Conservation (phyloP, 371 early-diverging fungal genomes). For the Smittium culicis region DNA sequence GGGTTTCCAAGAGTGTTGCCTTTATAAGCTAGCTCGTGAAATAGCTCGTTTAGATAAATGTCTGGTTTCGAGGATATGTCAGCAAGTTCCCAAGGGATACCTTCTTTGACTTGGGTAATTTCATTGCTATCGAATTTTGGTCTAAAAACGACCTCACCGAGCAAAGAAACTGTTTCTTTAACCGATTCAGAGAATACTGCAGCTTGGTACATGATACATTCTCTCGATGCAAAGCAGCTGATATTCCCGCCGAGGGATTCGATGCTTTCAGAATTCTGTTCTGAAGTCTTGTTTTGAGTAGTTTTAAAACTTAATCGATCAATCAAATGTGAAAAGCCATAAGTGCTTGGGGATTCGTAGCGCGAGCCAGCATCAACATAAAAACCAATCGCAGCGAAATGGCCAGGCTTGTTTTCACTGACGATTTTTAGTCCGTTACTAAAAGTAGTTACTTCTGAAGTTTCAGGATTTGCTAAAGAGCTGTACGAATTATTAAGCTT, state of each 20-base stretch:
- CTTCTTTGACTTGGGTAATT: slow-evolving; percentile 62
- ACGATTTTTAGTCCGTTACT: slow-evolving; percentile 78
- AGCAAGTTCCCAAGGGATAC: slow-evolving; percentile 70
- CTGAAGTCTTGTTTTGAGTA: slow-evolving; percentile 45
- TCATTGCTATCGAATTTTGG: slow-evolving; percentile 59
- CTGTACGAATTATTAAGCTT: no score
- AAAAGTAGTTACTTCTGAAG: slow-evolving; percentile 48
- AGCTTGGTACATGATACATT: slow-evolving; percentile 86
- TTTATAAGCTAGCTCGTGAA: slow-evolving; percentile 73
- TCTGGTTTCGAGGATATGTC: slow-evolving; percentile 75
- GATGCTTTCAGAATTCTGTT: slow-evolving; percentile 56
- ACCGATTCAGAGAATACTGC: slow-evolving; percentile 77
- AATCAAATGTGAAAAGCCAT: slow-evolving; percentile 68
- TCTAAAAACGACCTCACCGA: slow-evolving; percentile 63
- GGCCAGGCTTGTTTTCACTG: slow-evolving; percentile 62
- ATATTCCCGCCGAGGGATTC: slow-evolving; percentile 83
- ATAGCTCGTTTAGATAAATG: slow-evolving; percentile 66
- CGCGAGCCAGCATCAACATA: slow-evolving; percentile 82
- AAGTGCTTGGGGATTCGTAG: slow-evolving; percentile 55
- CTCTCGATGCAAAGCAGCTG: slow-evolving; percentile 77
- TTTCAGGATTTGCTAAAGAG: not conserved
- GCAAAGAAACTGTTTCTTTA: slow-evolving; percentile 47
- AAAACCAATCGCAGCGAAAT: slow-evolving; percentile 77
- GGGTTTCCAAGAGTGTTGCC: slow-evolving; percentile 74
- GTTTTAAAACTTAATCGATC: slow-evolving; percentile 86